Evolutionary conservation across 1,284 basidiomycete species (phyloP).

Genomic region (Termitomyces sp.): DNA sequence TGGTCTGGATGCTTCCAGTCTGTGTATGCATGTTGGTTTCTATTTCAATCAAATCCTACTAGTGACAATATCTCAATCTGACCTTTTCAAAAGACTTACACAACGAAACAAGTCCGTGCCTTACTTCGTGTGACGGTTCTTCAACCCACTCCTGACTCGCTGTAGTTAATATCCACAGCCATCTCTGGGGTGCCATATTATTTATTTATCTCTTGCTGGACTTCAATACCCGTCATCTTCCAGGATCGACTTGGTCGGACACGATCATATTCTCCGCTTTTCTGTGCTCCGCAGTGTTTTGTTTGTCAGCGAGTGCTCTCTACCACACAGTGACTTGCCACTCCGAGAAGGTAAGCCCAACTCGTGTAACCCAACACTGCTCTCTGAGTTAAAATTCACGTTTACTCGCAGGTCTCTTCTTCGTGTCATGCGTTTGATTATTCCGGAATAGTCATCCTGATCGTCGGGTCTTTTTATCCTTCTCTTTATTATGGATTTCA

Average conservation of each 20-base stretch:
- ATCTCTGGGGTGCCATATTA: constrained; percentile 71
- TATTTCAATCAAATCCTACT: constrained; percentile 7
- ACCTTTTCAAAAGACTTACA: constrained; percentile 58
- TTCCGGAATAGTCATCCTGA: constrained; percentile 63
- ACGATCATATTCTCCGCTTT: constrained; percentile 63
- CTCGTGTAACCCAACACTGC: constrained; percentile 22
- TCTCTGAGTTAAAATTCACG: constrained; percentile 5
- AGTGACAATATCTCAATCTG: constrained; percentile 15
- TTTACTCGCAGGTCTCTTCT: constrained; percentile 37
- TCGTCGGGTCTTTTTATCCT: constrained; percentile 79
- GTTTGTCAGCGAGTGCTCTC: constrained; percentile 69
- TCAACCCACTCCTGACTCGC: neutral
- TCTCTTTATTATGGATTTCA: constrained; percentile 71
- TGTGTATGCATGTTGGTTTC: constrained; percentile 65
- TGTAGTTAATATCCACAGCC: constrained; percentile 86
- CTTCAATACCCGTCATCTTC: constrained; percentile 43
- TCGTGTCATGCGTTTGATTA: constrained; percentile 68
- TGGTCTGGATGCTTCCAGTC: constrained; percentile 66
- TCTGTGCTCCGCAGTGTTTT: constrained; percentile 68
- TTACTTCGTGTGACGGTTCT: constrained; percentile 5
- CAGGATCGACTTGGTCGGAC: constrained; percentile 58
- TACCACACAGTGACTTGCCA: constrained; percentile 80
- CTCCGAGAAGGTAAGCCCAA: constrained; percentile 50
- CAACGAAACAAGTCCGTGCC: constrained; percentile 67
- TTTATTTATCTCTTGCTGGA: constrained; percentile 61